A percentile compares a stretch with the other conserved stretches of the same genome.
Evolutionary conservation across 2,329 filamentous ascomycete species (phyloP).

Genomic region (Arachnopeziza araneosa): DNA sequence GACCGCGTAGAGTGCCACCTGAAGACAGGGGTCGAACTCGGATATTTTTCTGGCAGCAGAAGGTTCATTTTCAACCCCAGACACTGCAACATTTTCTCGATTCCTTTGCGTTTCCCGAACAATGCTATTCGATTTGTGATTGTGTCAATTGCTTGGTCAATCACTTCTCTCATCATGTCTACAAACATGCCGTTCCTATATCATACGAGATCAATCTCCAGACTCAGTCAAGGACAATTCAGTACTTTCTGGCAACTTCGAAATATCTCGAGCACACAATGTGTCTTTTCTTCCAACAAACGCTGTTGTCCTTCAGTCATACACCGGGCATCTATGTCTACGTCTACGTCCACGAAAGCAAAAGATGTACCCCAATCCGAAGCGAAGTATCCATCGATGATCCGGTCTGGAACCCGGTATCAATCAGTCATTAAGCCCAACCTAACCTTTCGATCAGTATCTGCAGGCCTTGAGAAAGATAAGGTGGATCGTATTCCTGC

Average conservation of each 20-base stretch:
- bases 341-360: not conserved
- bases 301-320: not conserved
- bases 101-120: not conserved
- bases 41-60: conserved; percentile 1
- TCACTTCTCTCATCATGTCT: not conserved
- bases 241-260: not conserved
- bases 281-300: not conserved
- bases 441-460: too few species aligned
- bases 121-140: not conserved
- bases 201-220: not conserved
- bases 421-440: too few species aligned
- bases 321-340: not conserved
- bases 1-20: not conserved
- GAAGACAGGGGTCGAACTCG: not conserved
- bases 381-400: not conserved
- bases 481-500: too few species aligned
- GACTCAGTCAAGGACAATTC: not conserved
- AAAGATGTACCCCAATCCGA: not conserved
- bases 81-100: not conserved
- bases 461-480: too few species aligned
- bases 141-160: not conserved
- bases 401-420: not conserved
- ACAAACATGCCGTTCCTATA: not conserved
- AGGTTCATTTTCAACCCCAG: not conserved
- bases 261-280: not conserved